Percentiles rank a stretch among this genome's conserved stretches.
phyloP scores from a whole-genome alignment of 768 basidiomycete species.

The Pholiota microspora region DNA sequence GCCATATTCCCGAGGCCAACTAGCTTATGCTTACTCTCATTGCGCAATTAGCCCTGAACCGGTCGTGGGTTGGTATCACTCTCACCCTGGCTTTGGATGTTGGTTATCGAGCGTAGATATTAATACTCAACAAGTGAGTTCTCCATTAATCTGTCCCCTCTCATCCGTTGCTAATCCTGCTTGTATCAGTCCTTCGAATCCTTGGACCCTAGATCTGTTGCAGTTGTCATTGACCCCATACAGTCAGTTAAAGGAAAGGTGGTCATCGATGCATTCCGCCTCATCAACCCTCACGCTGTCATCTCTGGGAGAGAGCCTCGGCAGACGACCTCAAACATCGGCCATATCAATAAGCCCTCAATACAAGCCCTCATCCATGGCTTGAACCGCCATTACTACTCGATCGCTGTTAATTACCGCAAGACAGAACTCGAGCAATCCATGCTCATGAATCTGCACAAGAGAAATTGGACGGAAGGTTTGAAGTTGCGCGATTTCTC shows the following conservation, averaged over 20 bases:
- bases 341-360: slow-evolving; percentile 98
- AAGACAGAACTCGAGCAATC: slow-evolving; percentile 98
- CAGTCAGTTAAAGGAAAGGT: slow-evolving; percentile 99
- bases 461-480: slow-evolving; percentile 98
- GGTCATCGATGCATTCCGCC: slow-evolving; percentile 97
- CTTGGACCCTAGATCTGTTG: slow-evolving; percentile 89
- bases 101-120: slow-evolving; percentile 99
- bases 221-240: slow-evolving; percentile 97
- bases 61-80: slow-evolving; percentile 99
- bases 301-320: slow-evolving; percentile 92
- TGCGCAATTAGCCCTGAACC: slow-evolving; percentile 72
- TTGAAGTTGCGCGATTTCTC: slow-evolving; percentile 90
- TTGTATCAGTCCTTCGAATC: slow-evolving; percentile 86
- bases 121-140: slow-evolving; percentile 89
- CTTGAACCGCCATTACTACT: slow-evolving; percentile 97
- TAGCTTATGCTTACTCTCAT: slow-evolving; percentile 9
- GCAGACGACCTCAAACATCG: slow-evolving; percentile 97
- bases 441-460: slow-evolving; percentile 99
- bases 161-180: slow-evolving; percentile 8
- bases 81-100: slow-evolving; percentile 98
- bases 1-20: slow-evolving; percentile 9
- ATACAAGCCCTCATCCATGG: slow-evolving; percentile 99
- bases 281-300: slow-evolving; percentile 89
- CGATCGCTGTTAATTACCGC: slow-evolving; percentile 95
- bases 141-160: slow-evolving; percentile 9